These are phyloP conservation scores for Sphaerostilbella broomeana DNA, from an alignment of 2,329 filamentous ascomycete species.

Conservation along the genomic window DNA sequence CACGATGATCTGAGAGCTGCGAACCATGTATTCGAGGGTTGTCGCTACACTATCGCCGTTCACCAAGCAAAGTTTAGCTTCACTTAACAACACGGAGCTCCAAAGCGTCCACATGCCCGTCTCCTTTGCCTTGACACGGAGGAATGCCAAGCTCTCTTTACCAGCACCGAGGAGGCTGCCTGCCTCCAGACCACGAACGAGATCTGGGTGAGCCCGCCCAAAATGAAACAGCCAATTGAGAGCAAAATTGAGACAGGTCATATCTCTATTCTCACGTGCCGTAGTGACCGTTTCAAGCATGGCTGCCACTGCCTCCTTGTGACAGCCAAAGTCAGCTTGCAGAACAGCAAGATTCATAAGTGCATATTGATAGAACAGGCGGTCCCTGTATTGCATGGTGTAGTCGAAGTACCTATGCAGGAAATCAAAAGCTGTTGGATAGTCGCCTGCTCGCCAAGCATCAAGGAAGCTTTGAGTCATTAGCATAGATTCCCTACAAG, in stretches of 20 bases:
- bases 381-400: constrained; percentile 78
- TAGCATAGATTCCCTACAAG: constrained; percentile 7
- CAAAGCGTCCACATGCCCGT: constrained; percentile 78
- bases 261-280: constrained; percentile 89
- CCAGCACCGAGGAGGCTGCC: constrained; percentile 70
- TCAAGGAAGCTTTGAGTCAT: constrained; percentile 65
- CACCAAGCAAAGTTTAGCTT: constrained; percentile 72
- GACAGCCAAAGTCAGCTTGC: constrained; percentile 91
- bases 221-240: constrained; percentile 96
- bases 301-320: constrained; percentile 80
- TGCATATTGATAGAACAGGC: constrained; percentile 89
- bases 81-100: constrained; percentile 75
- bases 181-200: constrained; percentile 64
- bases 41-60: constrained; percentile 59
- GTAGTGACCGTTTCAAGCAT: constrained; percentile 94
- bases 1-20: constrained; percentile 76
- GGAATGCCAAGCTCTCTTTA: constrained; percentile 73
- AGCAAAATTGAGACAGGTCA: constrained; percentile 87
- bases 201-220: constrained; percentile 71
- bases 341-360: constrained; percentile 88
- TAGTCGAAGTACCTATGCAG: constrained; percentile 96
- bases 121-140: constrained; percentile 81
- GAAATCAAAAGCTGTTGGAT: constrained; percentile 80
- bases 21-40: constrained; percentile 71
- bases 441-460: constrained; percentile 85